phyloP scores from a whole-genome alignment of 768 basidiomycete species.

The Rhodotorula graminis region DNA sequence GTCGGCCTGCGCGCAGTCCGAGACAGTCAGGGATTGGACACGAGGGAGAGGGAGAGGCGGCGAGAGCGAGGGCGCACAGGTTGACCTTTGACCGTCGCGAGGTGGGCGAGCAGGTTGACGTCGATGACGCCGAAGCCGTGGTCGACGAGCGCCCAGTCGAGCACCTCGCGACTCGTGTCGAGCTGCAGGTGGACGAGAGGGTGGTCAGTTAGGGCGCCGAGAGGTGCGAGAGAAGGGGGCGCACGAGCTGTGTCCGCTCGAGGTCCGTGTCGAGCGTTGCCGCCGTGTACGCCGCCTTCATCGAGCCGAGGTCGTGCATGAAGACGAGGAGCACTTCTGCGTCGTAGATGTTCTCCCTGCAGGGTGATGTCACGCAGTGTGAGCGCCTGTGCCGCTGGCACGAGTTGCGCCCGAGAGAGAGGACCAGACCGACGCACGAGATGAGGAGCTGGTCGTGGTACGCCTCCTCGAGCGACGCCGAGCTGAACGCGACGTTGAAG shows the following conservation, averaged over 20 bases:
- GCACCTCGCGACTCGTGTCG: conserved; percentile 72
- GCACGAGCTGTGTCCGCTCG: conserved; percentile 79
- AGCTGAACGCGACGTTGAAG: conserved; percentile 46
- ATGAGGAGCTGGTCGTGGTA: conserved; percentile 81
- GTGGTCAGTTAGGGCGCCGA: conserved; percentile 6
- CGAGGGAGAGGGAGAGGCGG: neutral
- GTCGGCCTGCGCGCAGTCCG: conserved; percentile 32
- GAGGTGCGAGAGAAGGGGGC: conserved; percentile 19
- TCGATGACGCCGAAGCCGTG: conserved; percentile 73
- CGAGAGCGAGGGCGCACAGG: conserved; percentile 2
- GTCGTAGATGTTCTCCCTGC: conserved; percentile 66
- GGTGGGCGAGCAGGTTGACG: conserved; percentile 63
- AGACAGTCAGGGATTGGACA: conserved; percentile 1
- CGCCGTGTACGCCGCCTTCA: conserved; percentile 65
- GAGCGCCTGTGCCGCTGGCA: too few relatives aligned
- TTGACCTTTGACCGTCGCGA: conserved; percentile 40
- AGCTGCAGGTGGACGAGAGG: conserved; percentile 56
- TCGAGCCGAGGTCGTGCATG: conserved; percentile 90
- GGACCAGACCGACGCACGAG: conserved; percentile 59
- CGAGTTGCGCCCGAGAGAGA: too few relatives aligned
- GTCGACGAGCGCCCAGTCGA: conserved; percentile 63
- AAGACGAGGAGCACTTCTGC: conserved; percentile 76
- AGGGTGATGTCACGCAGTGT: neutral
- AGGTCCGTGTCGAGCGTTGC: conserved; percentile 58
- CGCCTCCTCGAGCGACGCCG: conserved; percentile 58